Percentiles rank a stretch among this genome's conserved stretches.
Conservation (phyloP, 306 rosid genomes). For the Prunus mongolica region DNA sequence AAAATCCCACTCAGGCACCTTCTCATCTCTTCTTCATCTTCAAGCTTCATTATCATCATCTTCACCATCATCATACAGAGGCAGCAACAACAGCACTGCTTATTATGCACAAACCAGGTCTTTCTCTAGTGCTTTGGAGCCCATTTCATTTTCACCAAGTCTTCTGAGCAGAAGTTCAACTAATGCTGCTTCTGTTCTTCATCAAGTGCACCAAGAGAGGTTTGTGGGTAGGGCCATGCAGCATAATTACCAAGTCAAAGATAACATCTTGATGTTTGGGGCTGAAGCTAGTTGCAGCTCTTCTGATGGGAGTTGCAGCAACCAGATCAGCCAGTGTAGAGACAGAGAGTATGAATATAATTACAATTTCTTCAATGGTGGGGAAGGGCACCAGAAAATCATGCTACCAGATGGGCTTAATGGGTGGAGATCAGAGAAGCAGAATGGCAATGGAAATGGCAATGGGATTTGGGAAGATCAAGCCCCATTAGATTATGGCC, state of each 20-base stretch:
- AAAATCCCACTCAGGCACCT: constrained; percentile 30
- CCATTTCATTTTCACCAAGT: constrained; percentile 41
- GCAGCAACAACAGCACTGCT: constrained; percentile 19
- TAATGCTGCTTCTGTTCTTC: constrained; percentile 17
- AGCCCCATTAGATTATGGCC: constrained; percentile 50
- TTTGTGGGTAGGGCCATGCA: constrained; percentile 24
- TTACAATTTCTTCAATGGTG: constrained; percentile 20
- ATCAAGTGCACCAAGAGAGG: constrained; percentile 44
- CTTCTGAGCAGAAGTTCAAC: constrained; percentile 25
- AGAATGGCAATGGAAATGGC: neutral
- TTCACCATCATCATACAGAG: constrained; percentile 27
- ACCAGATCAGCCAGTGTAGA: constrained; percentile 18
- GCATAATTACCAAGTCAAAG: constrained; percentile 31
- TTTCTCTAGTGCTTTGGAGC: constrained; percentile 29
- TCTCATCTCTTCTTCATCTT: constrained; percentile 29
- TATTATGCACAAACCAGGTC: constrained; percentile 22
- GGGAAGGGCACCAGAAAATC: constrained; percentile 36
- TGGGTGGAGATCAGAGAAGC: constrained; percentile 4
- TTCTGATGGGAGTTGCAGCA: constrained; percentile 52
- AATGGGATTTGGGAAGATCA: constrained; percentile 26
- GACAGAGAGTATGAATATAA: constrained; percentile 25
- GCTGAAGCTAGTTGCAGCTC: constrained; percentile 65
- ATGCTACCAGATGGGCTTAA: constrained; percentile 25
- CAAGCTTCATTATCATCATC: constrained; percentile 42
- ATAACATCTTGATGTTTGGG: constrained; percentile 36